Conservation (phyloP, 2,329 filamentous ascomycete species). For the Bipolaris victoriae region DNA sequence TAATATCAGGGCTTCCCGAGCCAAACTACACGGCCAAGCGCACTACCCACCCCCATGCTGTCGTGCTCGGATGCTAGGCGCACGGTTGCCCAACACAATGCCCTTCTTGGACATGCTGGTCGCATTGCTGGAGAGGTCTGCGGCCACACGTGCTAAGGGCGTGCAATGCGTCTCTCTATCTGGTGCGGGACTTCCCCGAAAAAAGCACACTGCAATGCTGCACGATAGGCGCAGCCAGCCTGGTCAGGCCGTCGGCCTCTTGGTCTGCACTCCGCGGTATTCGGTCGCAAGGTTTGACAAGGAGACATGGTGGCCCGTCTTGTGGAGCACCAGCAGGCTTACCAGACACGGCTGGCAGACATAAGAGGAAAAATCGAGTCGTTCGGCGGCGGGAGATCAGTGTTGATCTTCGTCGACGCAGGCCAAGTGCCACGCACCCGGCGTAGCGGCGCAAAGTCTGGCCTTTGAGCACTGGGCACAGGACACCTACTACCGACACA, state of each 20-base stretch:
- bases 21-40: constrained; percentile 15
- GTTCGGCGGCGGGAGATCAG: constrained; percentile 4
- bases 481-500: not conserved
- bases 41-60: not conserved
- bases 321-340: constrained; percentile 1
- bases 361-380: constrained; percentile 6
- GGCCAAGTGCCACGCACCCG: constrained; percentile 10
- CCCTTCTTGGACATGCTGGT: constrained; percentile 4
- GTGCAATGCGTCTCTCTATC: constrained; percentile 16
- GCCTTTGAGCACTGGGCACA: not conserved
- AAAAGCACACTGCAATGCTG: constrained; percentile 14
- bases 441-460: constrained; percentile 3
- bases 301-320: constrained; percentile 13
- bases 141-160: constrained; percentile 37
- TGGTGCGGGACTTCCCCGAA: constrained; percentile 13
- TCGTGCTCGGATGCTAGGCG: constrained; percentile 10
- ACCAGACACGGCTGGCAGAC: constrained; percentile 3
- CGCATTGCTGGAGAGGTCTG: constrained; percentile 25
- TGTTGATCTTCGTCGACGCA: not conserved
- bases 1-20: constrained; percentile 20
- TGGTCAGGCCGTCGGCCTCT: constrained; percentile 20
- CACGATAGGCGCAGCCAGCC: constrained; percentile 17
- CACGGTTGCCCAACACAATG: constrained; percentile 8
- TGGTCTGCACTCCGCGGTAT: constrained; percentile 9
- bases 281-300: constrained; percentile 9